Conservation (phyloP, 2,329 filamentous ascomycete species). For the Fusarium robinianum region DNA sequence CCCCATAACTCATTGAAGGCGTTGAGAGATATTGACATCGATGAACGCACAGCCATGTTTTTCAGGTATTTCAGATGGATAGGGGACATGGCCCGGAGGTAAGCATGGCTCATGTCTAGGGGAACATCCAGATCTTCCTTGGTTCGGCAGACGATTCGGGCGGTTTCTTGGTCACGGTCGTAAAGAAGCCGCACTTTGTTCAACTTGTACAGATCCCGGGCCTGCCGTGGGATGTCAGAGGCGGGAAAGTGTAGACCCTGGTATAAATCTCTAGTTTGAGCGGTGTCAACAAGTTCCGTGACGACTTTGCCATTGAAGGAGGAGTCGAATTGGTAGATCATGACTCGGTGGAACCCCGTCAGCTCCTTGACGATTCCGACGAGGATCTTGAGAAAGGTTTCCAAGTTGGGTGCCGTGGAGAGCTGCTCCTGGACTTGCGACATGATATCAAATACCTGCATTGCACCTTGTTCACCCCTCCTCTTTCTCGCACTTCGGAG, state of each 20-base stretch:
- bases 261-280: slow-evolving; percentile 79
- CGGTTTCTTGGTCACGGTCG: slow-evolving; percentile 78
- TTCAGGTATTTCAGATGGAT: slow-evolving; percentile 85
- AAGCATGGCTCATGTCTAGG: slow-evolving; percentile 81
- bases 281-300: slow-evolving; percentile 81
- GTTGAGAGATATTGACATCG: slow-evolving; percentile 93
- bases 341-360: slow-evolving; percentile 88
- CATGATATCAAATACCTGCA: slow-evolving; percentile 92
- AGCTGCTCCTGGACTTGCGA: slow-evolving; percentile 90
- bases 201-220: slow-evolving; percentile 83
- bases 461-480: slow-evolving; percentile 77
- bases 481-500: slow-evolving; percentile 75
- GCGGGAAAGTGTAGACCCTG: slow-evolving; percentile 88
- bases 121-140: slow-evolving; percentile 73
- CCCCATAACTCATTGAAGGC: slow-evolving; percentile 87
- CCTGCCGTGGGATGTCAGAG: slow-evolving; percentile 83
- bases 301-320: slow-evolving; percentile 85
- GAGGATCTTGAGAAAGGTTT: slow-evolving; percentile 76
- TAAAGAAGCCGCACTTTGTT: slow-evolving; percentile 90
- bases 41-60: slow-evolving; percentile 91
- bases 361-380: slow-evolving; percentile 88
- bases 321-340: slow-evolving; percentile 90
- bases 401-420: slow-evolving; percentile 69
- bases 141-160: slow-evolving; percentile 79
- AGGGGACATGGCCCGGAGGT: slow-evolving; percentile 86